Conservation (phyloP, 2,329 filamentous ascomycete species). For the Stachybotrys chartarum region DNA sequence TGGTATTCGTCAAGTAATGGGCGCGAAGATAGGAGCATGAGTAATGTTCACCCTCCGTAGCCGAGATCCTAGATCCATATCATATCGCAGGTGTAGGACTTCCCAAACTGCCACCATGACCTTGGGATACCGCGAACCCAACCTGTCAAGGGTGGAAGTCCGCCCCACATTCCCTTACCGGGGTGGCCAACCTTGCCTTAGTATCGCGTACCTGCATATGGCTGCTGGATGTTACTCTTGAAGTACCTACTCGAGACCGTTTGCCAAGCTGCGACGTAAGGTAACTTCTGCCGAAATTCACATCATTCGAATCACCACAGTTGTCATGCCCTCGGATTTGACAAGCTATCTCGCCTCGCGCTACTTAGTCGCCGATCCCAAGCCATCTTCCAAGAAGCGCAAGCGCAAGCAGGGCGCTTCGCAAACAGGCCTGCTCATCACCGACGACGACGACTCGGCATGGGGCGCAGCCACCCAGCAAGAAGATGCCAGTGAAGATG, state of each 20-base stretch:
- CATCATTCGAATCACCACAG: neutral
- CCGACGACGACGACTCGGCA: slow-evolving; percentile 53
- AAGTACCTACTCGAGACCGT: no score
- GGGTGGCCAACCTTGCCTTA: slow-evolving; percentile 1
- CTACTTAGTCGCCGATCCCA: slow-evolving; percentile 63
- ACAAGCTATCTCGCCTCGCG: slow-evolving; percentile 85
- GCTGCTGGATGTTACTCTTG: slow-evolving; percentile 7
- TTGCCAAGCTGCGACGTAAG: no score
- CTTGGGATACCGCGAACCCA: neutral
- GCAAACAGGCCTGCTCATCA: slow-evolving; percentile 51
- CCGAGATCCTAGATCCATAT: neutral
- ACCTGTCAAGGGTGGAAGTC: neutral
- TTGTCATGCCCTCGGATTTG: slow-evolving; percentile 51
- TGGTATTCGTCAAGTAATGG: neutral
- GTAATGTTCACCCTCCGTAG: neutral
- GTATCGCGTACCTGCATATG: slow-evolving; percentile 7
- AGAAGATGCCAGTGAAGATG: slow-evolving; percentile 50
- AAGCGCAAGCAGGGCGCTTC: slow-evolving; percentile 49
- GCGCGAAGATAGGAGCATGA: neutral
- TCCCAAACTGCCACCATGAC: neutral
- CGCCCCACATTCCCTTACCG: slow-evolving; percentile 7
- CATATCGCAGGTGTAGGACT: neutral
- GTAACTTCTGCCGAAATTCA: neutral
- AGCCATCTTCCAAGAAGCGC: slow-evolving; percentile 50
- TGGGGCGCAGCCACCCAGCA: slow-evolving; percentile 36